A percentile compares a stretch with the other conserved stretches of the same genome.
Evolutionary conservation across 306 rosid genomes (phyloP).

Genomic region (Sechiopsis laciniata): DNA sequence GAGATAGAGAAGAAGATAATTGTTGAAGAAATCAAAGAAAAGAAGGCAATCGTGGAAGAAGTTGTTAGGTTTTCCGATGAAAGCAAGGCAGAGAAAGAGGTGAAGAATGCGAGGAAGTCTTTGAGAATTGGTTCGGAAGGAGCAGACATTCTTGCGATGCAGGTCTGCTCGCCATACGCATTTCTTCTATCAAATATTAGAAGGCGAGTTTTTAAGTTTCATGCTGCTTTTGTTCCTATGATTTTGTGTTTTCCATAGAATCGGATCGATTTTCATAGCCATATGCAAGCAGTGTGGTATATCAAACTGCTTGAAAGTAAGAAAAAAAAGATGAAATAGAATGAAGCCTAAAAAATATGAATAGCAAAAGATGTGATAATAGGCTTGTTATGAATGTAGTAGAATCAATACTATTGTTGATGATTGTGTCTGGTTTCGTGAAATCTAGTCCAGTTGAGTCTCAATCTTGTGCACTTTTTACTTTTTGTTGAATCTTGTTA

Average conservation of each 20-base stretch:
- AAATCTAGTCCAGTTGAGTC: no score
- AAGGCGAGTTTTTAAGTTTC: slow-evolving; percentile 45
- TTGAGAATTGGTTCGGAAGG: slow-evolving; percentile 77
- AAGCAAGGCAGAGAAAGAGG: slow-evolving; percentile 14
- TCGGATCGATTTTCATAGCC: background rate
- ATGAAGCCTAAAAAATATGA: no score
- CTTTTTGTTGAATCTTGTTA: slow-evolving; percentile 14
- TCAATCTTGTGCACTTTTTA: no score
- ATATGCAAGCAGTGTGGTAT: background rate
- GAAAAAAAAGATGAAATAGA: no score
- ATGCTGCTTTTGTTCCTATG: background rate
- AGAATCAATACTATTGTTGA: no score
- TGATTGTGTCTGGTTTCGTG: no score
- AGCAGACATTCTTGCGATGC: slow-evolving; percentile 67
- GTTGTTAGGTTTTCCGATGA: slow-evolving; percentile 25
- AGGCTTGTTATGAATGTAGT: no score
- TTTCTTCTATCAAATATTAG: slow-evolving; percentile 34
- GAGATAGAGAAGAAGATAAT: slow-evolving; percentile 32
- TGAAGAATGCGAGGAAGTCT: slow-evolving; percentile 26
- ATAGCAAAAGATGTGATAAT: no score
- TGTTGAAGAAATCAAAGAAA: slow-evolving; percentile 34
- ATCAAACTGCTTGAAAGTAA: background rate
- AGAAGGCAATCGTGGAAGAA: slow-evolving; percentile 39
- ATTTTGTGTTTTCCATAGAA: background rate
- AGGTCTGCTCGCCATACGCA: slow-evolving; percentile 52